These are phyloP conservation scores for Conringia planisiliqua DNA, from an alignment of 345 rosid species.

Conservation along the genomic window DNA sequence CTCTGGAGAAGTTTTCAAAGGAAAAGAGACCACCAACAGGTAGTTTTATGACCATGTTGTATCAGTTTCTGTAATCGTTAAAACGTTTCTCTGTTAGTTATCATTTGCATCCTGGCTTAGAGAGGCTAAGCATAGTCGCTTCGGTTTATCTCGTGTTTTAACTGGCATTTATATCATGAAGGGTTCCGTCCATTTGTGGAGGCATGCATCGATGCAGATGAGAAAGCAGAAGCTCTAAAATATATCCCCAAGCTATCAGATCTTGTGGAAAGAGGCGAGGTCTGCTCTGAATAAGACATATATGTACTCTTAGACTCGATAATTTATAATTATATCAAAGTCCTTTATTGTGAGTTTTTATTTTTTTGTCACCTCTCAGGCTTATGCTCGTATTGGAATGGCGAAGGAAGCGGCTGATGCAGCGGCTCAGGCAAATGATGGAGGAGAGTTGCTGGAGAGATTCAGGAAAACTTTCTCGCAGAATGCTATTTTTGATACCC, in stretches of 20 bases:
- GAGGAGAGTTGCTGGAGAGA: conserved; percentile 92
- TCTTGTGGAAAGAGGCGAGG: conserved; percentile 94
- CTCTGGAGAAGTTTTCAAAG: conserved; percentile 86
- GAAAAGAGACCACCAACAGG: conserved; percentile 95
- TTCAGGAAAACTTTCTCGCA: conserved; percentile 78
- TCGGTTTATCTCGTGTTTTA: background rate
- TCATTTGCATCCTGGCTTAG: background rate
- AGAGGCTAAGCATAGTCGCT: background rate
- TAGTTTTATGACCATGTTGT: conserved; percentile 12
- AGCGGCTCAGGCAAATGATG: conserved; percentile 92
- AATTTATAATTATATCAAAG: background rate
- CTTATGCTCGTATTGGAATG: conserved; percentile 93
- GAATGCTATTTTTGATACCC: conserved; percentile 83
- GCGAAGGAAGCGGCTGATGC: conserved; percentile 99
- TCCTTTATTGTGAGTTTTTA: background rate
- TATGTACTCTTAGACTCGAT: background rate
- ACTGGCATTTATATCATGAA: conserved; percentile 29
- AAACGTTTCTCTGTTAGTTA: background rate
- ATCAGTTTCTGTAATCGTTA: background rate
- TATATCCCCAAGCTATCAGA: conserved; percentile 90
- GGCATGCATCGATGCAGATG: conserved; percentile 87
- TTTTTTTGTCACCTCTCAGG: conserved; percentile 39
- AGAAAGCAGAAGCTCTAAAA: conserved; percentile 87
- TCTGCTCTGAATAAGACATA: conserved; percentile 24
- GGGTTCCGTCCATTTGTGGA: conserved; percentile 96